Evolutionary conservation across 208 protist species (phyloP).

Genomic region (Leptomonas pyrrhocoris): DNA sequence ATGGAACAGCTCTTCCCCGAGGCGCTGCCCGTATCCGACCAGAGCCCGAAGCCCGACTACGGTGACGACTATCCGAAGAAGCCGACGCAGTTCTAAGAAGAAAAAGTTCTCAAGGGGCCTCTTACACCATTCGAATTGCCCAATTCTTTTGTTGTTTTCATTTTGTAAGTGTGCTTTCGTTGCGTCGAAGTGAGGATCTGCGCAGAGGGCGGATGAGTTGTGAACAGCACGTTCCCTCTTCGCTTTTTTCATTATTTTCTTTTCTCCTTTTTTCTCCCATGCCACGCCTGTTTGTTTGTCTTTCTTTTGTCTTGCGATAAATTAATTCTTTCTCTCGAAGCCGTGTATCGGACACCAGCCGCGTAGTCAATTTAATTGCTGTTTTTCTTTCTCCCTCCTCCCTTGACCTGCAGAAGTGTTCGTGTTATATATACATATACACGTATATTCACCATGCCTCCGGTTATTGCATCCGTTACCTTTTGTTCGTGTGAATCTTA

Average conservation of each 20-base stretch:
- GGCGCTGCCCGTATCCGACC: constrained; percentile 1
- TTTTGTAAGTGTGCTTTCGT: not conserved
- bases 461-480: no score
- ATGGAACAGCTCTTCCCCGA: constrained; percentile 3
- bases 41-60: constrained; percentile 3
- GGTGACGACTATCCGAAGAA: constrained; percentile 18
- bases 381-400: no score
- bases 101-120: not conserved
- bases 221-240: no score
- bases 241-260: constrained; percentile 12
- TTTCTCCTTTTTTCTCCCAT: constrained; percentile 8
- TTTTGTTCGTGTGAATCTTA: not conserved
- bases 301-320: constrained; percentile 5
- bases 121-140: not conserved
- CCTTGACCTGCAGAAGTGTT: no score
- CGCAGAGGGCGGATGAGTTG: no score
- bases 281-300: not conserved
- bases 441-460: no score
- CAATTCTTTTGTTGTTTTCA: not conserved
- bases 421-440: no score
- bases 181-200: constrained; percentile 1
- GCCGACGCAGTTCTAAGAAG: constrained; percentile 20
- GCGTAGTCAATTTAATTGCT: no score
- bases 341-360: no score
- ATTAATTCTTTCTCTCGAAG: not conserved